Evolutionary conservation across 257 asterid species (phyloP).

Genomic region (Echium plantagineum): DNA sequence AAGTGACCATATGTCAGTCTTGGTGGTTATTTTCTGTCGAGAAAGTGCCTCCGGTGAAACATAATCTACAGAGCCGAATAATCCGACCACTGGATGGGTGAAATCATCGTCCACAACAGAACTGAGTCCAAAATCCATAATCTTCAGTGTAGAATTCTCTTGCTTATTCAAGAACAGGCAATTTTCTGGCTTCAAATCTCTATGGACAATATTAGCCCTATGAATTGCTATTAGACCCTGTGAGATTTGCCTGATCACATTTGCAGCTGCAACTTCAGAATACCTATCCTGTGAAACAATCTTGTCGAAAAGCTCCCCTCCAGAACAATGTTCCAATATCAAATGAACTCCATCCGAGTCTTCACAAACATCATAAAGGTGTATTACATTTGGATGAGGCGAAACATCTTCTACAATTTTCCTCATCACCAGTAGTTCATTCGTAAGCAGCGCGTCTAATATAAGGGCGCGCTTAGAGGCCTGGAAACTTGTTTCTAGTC

Average conservation of each 20-base stretch:
- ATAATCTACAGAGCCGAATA: slow-evolving; percentile 79
- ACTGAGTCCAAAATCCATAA: slow-evolving; percentile 83
- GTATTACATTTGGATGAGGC: slow-evolving; percentile 76
- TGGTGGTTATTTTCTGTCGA: slow-evolving; percentile 34
- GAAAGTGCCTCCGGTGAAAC: slow-evolving; percentile 84
- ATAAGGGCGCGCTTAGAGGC: slow-evolving; percentile 35
- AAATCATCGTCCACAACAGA: slow-evolving; percentile 54
- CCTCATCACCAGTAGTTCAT: slow-evolving; percentile 72
- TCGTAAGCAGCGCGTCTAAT: slow-evolving; percentile 54
- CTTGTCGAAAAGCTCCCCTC: slow-evolving; percentile 76
- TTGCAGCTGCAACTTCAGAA: slow-evolving; percentile 59
- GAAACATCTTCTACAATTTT: slow-evolving; percentile 73
- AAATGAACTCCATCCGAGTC: slow-evolving; percentile 56
- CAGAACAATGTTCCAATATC: slow-evolving; percentile 63
- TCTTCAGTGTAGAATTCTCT: slow-evolving; percentile 55
- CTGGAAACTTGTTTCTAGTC: slow-evolving; percentile 3
- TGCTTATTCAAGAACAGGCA: slow-evolving; percentile 56
- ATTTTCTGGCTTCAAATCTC: slow-evolving; percentile 87
- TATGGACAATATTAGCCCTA: slow-evolving; percentile 42
- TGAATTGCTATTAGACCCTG: slow-evolving; percentile 56
- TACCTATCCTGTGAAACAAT: slow-evolving; percentile 62
- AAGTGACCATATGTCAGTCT: slow-evolving; percentile 76
- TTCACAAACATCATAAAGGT: slow-evolving; percentile 59
- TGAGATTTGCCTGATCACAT: slow-evolving; percentile 58
- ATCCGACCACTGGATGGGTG: slow-evolving; percentile 62